phyloP scores from a whole-genome alignment of 345 rosid species.

The Eucalyptus pauciflora region DNA sequence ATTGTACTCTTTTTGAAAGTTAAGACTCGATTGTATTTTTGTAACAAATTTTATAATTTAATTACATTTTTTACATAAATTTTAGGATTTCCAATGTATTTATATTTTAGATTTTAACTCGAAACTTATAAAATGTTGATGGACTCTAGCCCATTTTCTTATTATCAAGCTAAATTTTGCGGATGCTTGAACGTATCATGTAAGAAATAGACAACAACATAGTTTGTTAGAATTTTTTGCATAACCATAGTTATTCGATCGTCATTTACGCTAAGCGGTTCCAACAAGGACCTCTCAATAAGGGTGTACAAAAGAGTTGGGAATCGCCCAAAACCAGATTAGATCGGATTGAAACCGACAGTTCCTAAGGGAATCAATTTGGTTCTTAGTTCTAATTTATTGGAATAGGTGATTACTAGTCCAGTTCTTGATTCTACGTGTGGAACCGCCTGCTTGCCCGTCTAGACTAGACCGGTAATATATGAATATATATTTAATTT shows the following conservation, averaged over 20 bases:
- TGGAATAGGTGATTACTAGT: too few species aligned
- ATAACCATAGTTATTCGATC: neutral
- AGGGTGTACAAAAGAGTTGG: too few species aligned
- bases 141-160: neutral
- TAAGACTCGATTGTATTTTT: too few species aligned
- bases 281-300: neutral
- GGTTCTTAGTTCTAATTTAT: too few species aligned
- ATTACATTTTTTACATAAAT: too few species aligned
- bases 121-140: neutral
- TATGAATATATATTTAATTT: too few species aligned
- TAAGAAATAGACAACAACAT: neutral
- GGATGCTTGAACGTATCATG: too few species aligned
- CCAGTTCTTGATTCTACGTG: fast-evolving
- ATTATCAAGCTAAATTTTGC: neutral
- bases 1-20: too few species aligned
- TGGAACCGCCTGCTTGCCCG: fast-evolving
- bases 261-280: neutral
- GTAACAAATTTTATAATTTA: too few species aligned
- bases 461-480: fast-evolving
- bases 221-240: neutral
- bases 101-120: neutral
- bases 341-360: fast-evolving
- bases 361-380: too few species aligned
- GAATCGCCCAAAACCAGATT: fast-evolving
- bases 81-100: too few species aligned